phyloP scores from a whole-genome alignment of 352 stramenopile genomes.

The Phytophthora sansomeana region DNA sequence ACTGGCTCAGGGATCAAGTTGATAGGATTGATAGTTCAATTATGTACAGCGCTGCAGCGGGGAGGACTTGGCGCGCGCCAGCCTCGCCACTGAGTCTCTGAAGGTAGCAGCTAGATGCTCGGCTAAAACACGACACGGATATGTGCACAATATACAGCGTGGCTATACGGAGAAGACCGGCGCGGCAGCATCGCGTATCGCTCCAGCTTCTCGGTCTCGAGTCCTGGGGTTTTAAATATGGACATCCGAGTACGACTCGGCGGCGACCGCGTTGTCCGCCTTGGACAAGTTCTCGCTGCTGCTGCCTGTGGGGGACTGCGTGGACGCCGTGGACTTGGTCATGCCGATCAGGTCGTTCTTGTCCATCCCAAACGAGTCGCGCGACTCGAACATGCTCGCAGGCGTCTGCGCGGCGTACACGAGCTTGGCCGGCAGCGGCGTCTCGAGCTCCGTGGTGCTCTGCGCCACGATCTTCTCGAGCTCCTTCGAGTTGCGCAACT shows the following conservation, averaged over 20 bases:
- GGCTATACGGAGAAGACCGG: slow-evolving; percentile 7
- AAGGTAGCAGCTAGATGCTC: slow-evolving; percentile 24
- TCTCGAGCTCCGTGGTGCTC: slow-evolving; percentile 54
- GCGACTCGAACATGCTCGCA: slow-evolving; percentile 49
- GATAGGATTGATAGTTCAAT: slow-evolving; percentile 31
- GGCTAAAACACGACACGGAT: slow-evolving; percentile 32
- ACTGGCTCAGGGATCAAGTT: slow-evolving; percentile 27
- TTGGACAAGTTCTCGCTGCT: slow-evolving; percentile 30
- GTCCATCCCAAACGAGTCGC: slow-evolving; percentile 49
- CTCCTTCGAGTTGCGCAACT: slow-evolving; percentile 60
- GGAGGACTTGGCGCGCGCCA: slow-evolving; percentile 44
- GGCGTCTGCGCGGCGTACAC: slow-evolving; percentile 48
- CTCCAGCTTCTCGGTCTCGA: neutral
- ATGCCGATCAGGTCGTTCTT: slow-evolving; percentile 41
- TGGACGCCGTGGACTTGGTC: slow-evolving; percentile 40
- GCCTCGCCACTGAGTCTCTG: slow-evolving; percentile 24
- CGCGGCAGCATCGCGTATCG: slow-evolving; percentile 1
- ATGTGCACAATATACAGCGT: slow-evolving; percentile 42
- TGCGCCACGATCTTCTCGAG: slow-evolving; percentile 56
- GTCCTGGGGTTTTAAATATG: slow-evolving; percentile 44
- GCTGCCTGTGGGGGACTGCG: slow-evolving; percentile 33
- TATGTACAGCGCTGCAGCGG: slow-evolving; percentile 52
- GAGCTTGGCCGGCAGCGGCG: slow-evolving; percentile 48
- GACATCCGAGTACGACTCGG: slow-evolving; percentile 59
- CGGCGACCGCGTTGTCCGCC: slow-evolving; percentile 25